Evolutionary conservation across 352 stramenopile species (phyloP).

Genomic region (Globisporangium alternatum): DNA sequence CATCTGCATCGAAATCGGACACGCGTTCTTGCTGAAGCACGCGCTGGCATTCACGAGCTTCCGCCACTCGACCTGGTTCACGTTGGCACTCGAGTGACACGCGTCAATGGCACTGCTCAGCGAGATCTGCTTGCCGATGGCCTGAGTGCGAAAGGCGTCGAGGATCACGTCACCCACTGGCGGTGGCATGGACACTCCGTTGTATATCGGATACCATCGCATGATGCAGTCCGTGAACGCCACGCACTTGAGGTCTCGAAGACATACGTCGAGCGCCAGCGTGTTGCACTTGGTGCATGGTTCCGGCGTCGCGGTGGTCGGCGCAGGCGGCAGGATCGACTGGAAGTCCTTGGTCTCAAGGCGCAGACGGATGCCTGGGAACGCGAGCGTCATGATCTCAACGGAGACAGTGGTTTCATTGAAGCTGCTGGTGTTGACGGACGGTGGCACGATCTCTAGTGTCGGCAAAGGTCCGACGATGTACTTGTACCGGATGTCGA

Average conservation of each 20-base stretch:
- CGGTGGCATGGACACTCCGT: background rate
- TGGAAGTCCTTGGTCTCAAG: constrained; percentile 30
- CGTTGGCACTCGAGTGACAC: constrained; percentile 30
- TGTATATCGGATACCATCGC: constrained; percentile 17
- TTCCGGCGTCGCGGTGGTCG: constrained; percentile 10
- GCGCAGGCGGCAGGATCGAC: constrained; percentile 19
- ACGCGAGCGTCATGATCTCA: background rate
- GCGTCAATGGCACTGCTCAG: constrained; percentile 29
- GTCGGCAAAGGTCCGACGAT: constrained; percentile 44
- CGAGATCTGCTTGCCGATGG: constrained; percentile 25
- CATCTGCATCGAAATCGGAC: constrained; percentile 35
- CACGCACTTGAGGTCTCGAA: constrained; percentile 45
- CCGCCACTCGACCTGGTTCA: constrained; percentile 35
- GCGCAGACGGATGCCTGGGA: constrained; percentile 31
- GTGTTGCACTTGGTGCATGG: constrained; percentile 26
- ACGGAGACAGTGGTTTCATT: background rate
- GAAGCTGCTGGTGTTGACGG: constrained; percentile 9
- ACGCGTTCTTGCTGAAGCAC: constrained; percentile 42
- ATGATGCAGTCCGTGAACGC: constrained; percentile 54
- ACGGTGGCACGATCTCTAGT: constrained; percentile 21
- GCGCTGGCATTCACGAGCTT: constrained; percentile 51
- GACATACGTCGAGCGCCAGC: constrained; percentile 43
- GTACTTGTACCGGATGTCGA: constrained; percentile 47
- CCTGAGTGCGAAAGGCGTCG: constrained; percentile 29
- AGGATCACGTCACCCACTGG: constrained; percentile 36